A percentile compares a stretch with the other conserved stretches of the same genome.
Evolutionary conservation across 2,329 filamentous ascomycete species (phyloP).

Genomic region (Arthrobotrys megalospora): DNA sequence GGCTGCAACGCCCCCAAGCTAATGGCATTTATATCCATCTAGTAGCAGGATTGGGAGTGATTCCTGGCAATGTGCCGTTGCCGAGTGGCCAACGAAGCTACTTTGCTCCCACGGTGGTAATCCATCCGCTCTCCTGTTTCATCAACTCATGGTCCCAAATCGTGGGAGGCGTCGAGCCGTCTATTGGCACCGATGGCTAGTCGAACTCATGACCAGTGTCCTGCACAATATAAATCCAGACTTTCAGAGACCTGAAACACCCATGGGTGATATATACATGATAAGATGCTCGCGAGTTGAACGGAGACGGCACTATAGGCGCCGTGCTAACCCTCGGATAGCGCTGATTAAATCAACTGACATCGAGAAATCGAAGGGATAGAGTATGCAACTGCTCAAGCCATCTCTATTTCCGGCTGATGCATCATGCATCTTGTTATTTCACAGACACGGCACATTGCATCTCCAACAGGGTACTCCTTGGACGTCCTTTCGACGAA

Average conservation of each 20-base stretch:
- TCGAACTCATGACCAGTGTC: not conserved
- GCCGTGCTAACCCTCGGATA: not conserved
- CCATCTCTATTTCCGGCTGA: conserved; percentile 8
- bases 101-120: not conserved
- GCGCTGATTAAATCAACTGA: conserved; percentile 9
- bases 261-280: not conserved
- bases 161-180: not conserved
- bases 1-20: not conserved
- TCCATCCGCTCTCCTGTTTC: not conserved
- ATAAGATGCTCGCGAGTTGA: not conserved
- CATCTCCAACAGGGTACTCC: conserved; percentile 9
- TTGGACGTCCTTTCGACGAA: not conserved
- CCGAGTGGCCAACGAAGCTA: not conserved
- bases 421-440: conserved; percentile 8
- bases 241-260: not conserved
- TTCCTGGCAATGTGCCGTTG: not conserved
- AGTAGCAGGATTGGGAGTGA: not conserved
- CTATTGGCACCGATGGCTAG: not conserved
- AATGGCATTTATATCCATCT: not conserved
- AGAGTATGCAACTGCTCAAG: not conserved
- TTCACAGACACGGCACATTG: conserved; percentile 24
- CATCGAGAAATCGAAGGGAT: not conserved
- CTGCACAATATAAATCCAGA: not conserved
- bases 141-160: not conserved
- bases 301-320: not conserved